phyloP scores from a whole-genome alignment of 768 basidiomycete genomes.

The Boletus huronensis region DNA sequence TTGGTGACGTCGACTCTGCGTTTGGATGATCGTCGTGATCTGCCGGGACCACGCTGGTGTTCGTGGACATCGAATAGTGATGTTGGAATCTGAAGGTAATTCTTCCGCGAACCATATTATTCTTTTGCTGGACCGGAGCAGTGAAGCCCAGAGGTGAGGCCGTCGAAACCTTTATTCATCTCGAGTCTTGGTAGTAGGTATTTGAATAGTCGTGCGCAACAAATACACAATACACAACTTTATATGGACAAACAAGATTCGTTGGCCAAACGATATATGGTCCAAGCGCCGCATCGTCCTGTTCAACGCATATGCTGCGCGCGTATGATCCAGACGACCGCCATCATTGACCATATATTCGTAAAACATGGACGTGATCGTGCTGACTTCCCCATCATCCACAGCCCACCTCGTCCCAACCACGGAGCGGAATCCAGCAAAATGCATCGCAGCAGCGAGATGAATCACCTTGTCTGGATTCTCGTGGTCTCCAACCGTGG shows the following conservation, averaged over 20 bases:
- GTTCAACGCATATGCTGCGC: slow-evolving; percentile 8
- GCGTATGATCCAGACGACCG: neutral
- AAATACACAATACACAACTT: no score
- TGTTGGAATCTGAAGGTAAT: no score
- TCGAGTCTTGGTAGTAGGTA: no score
- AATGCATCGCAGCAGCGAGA: slow-evolving; percentile 25
- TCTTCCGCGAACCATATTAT: no score
- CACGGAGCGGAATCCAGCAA: slow-evolving; percentile 17
- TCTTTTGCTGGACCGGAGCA: no score
- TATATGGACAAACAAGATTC: slow-evolving; percentile 12
- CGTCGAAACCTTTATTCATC: no score
- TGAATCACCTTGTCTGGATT: slow-evolving; percentile 13
- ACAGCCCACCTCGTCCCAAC: neutral
- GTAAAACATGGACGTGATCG: neutral
- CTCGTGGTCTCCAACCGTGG: slow-evolving; percentile 21
- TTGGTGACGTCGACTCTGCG: no score
- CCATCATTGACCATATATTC: slow-evolving; percentile 4
- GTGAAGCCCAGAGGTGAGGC: no score
- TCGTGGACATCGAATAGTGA: no score
- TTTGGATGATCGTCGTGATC: no score
- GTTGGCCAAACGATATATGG: slow-evolving; percentile 4
- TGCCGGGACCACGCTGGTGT: no score
- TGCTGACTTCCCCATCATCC: neutral
- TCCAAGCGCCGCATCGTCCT: neutral
- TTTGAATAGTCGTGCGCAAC: no score